A percentile compares a stretch with the other conserved stretches of the same genome.
Evolutionary conservation across 2,329 filamentous ascomycete genomes (phyloP).

Genomic region (Ceratocystis ficicola): DNA sequence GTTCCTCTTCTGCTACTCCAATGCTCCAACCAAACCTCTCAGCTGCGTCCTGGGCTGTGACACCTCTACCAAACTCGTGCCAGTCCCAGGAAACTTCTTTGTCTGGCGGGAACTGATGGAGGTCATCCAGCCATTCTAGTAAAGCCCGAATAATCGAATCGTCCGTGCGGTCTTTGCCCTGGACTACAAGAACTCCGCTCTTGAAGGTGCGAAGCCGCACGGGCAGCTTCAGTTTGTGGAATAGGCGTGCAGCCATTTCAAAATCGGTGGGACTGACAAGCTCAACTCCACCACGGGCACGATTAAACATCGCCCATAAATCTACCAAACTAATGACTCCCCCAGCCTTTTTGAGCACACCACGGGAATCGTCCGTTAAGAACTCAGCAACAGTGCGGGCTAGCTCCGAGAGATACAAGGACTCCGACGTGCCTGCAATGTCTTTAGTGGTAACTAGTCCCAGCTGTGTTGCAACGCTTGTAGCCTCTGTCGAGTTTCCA

Average conservation of each 20-base stretch:
- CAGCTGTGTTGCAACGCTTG: constrained; percentile 49
- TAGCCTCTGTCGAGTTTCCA: constrained; percentile 58
- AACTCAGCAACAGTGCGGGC: constrained; percentile 79
- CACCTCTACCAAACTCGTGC: constrained; percentile 64
- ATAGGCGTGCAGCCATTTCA: constrained; percentile 74
- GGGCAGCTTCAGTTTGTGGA: constrained; percentile 77
- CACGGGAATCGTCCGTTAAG: constrained; percentile 69
- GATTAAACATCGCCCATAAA: constrained; percentile 89
- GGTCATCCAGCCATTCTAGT: constrained; percentile 61
- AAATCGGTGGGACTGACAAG: constrained; percentile 86
- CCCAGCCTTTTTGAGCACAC: constrained; percentile 64
- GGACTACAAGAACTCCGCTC: constrained; percentile 87
- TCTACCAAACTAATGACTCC: constrained; percentile 85
- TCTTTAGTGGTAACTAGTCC: constrained; percentile 91
- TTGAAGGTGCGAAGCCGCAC: constrained; percentile 80
- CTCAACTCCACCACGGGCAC: constrained; percentile 83
- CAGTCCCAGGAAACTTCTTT: constrained; percentile 63
- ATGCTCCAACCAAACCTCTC: constrained; percentile 94
- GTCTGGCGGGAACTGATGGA: constrained; percentile 54
- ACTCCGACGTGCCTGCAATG: constrained; percentile 70
- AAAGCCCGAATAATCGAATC: constrained; percentile 74
- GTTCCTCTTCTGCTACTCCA: constrained; percentile 84
- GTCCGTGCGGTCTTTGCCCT: constrained; percentile 76
- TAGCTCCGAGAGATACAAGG: constrained; percentile 78
- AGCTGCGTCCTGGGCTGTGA: constrained; percentile 80